Base-by-base conservation (phyloP, 83 land plant genomes). In the Thuja plicata region DNA sequence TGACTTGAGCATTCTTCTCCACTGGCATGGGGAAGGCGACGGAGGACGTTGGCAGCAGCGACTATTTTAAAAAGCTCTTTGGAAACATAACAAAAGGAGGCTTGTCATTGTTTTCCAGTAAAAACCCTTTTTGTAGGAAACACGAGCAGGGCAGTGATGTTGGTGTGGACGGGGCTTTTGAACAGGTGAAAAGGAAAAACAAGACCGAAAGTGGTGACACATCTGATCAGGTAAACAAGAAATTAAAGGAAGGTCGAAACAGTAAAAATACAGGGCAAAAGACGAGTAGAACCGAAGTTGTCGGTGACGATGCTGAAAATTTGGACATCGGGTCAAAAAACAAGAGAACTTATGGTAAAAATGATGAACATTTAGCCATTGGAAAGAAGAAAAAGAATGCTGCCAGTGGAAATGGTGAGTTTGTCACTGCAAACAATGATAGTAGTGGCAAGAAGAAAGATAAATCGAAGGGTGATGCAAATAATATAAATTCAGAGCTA, bases 101-200 rank as follows among this genome's bases (percentile, higher is more conserved):
- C 55, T n/a, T 70, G n/a, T 84, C 88, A 46, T 60, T 91, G 83
- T 91, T 93, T 90, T 89, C 91, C 80, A 89, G 70, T 57, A 71
- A 74, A 86, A 92, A 93, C 21, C 94, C 95, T 17, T 95, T 88
- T 87, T 88, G 89, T 21, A 90, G 93, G 19, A 88, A 92, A 89
- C 89, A 38, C 2, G 79, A 46, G 78, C 55, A 71, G 87, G 74
- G 66, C 81, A 81, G 62, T 86, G 83, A 54, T 24, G 54, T 19
- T 11, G 82, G 48, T 60, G 13, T 48, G 19, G 46, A n/a, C 0
- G 37, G 60, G 11, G 71, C 76, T 12, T 54, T 32, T 70, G 52
- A 48, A 9, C 17, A 48, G 27, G 89, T 86, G 13, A 77, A 73
- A 45, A 87, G 6, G 7, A 85, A 87, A 86, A 50, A 34, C 78